Evolutionary conservation across 148 eudicot genomes (phyloP).

Genomic region (Cornus kousa): DNA sequence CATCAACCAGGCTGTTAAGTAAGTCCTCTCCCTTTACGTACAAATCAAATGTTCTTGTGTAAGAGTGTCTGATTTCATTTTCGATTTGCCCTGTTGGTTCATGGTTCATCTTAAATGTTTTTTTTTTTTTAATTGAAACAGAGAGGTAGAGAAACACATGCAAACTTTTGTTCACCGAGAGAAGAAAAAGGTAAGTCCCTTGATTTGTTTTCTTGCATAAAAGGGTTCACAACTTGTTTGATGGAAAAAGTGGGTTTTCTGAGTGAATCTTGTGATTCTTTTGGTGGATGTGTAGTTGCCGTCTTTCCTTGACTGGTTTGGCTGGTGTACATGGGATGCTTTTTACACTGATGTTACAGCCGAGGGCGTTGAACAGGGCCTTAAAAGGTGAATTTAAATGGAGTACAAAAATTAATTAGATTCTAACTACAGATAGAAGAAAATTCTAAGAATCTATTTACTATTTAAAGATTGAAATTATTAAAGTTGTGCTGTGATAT

Average conservation of each 20-base stretch:
- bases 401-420: neutral
- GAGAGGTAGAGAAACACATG: slow-evolving; percentile 88
- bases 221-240: neutral
- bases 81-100: neutral
- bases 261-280: slow-evolving; percentile 1
- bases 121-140: slow-evolving; percentile 18
- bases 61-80: neutral
- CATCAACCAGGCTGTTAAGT: slow-evolving; percentile 78
- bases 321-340: slow-evolving; percentile 99
- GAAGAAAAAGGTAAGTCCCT: slow-evolving; percentile 66
- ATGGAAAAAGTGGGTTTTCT: neutral
- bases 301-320: slow-evolving; percentile 88
- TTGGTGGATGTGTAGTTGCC: slow-evolving; percentile 57
- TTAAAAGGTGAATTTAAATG: slow-evolving; percentile 44
- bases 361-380: slow-evolving; percentile 92
- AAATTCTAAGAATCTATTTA: neutral
- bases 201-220: neutral
- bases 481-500: neutral
- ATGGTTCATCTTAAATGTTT: neutral
- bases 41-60: neutral
- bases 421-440: neutral
- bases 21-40: slow-evolving; percentile 21
- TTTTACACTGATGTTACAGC: slow-evolving; percentile 98
- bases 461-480: neutral
- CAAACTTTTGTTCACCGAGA: slow-evolving; percentile 86